Conservation (phyloP, 176 grass and related monocot genomes). For the Carex parvula region DNA sequence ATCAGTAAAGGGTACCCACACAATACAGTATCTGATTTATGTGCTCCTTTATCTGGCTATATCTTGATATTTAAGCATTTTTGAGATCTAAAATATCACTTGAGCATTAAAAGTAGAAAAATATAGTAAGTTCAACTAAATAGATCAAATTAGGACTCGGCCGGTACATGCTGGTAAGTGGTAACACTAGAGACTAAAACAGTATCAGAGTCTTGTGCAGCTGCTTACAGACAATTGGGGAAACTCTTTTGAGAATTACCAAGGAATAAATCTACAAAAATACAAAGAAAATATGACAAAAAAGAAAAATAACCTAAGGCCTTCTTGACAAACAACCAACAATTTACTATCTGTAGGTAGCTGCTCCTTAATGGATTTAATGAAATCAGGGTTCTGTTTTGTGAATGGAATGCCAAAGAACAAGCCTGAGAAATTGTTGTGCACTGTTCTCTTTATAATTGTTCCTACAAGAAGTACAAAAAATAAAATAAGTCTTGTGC, state of each 20-base stretch:
- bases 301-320: conserved; percentile 54
- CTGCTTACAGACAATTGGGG: not conserved
- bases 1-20: not conserved
- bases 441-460: conserved; percentile 61
- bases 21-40: not conserved
- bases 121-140: not conserved
- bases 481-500: not conserved
- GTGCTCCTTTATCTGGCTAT: not conserved
- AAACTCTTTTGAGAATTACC: not conserved
- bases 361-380: conserved; percentile 58
- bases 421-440: conserved; percentile 81
- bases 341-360: conserved; percentile 62
- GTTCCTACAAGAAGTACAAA: conserved; percentile 40
- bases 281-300: not conserved
- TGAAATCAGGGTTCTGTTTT: conserved; percentile 61
- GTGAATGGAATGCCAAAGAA: conserved; percentile 86
- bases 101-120: not conserved
- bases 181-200: not conserved
- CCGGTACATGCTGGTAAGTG: not conserved
- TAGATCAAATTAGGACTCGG: not conserved
- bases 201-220: not conserved
- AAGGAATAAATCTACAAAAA: no score
- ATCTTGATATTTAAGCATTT: conserved; percentile 11
- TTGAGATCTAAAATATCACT: not conserved
- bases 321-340: conserved; percentile 88